Evolutionary conservation across 192 early-diverging fungal species (phyloP), one percentile per base, ranked within the genome.

Genomic region (Entophlyctis helioformis): DNA sequence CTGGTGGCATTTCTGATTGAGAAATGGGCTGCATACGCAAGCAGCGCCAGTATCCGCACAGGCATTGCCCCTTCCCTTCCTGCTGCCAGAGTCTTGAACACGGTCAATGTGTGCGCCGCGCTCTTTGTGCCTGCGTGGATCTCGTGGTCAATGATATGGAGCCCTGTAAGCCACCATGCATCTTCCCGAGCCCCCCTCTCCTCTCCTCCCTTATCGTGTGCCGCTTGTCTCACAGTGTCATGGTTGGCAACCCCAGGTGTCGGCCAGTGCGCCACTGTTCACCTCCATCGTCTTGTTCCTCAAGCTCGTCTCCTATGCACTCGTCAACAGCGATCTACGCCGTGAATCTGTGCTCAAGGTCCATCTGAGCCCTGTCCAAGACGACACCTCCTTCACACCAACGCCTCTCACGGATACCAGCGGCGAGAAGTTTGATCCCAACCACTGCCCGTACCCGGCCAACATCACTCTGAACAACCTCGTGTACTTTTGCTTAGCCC

Each of bases 321-420:
- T 86, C 10, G 83, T 86, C 15, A 87, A 87, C 67, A 71, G 71
- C 46, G 85, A 86, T 36, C 59, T 89, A 34, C 76, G 89, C 26
- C 54, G 39, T 0, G 58, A 62, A 31, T 9, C 18, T 6, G 31
- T 38, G 8, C 44, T 39, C 8, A 9, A 51, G 18, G 21, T 39
- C 4, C 19, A 26, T 0, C 53, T 34, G 0, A 23, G 21, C 18
- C 46, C 39, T 2, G 4, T n/a, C 22, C 29, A 45, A 12, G 53
- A 55, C 0, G 15, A 16, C 19, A 33, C 47, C 13, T 8, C 38
- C 18, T 24, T 16, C 19, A 33, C 41, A 13, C 53, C 42, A 20
- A 23, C 11, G 24, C 20, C 41, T 3, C 26, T 27, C 12, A 28
- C 1, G 22, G 38, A 40, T 15, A 23, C 11, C 4, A 18, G 28